A percentile compares a stretch with the other conserved stretches of the same genome.
These are phyloP conservation scores for Thalia dealbata DNA, from an alignment of 176 grass and related monocot species.

Conservation along the genomic window DNA sequence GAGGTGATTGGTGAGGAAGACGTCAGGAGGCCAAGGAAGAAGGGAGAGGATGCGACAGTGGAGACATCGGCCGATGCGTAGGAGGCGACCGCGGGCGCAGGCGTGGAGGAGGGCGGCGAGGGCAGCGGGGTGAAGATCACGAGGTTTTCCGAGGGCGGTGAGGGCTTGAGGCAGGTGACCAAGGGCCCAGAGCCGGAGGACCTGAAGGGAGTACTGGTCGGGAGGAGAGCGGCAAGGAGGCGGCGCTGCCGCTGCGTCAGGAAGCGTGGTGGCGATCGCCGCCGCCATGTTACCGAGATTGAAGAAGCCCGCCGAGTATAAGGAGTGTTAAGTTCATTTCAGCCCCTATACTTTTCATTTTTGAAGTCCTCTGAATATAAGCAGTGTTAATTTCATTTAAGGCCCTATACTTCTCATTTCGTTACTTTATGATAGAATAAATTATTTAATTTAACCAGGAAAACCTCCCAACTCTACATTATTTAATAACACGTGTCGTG, in stretches of 20 bases:
- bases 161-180: neutral
- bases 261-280: neutral
- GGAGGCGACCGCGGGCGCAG: slow-evolving; percentile 6
- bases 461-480: no score
- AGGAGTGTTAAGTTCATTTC: neutral
- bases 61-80: slow-evolving; percentile 6
- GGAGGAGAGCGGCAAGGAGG: neutral
- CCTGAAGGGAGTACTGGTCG: neutral
- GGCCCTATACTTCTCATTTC: no score
- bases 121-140: neutral
- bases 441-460: no score
- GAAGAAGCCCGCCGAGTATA: no score
- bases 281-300: neutral
- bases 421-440: no score
- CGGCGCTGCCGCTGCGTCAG: neutral
- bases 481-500: no score
- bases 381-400: no score
- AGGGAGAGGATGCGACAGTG: slow-evolving; percentile 9
- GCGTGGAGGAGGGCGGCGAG: slow-evolving; percentile 10
- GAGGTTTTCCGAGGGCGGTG: neutral
- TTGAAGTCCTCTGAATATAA: no score
- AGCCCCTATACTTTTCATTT: no score
- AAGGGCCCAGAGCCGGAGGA: neutral
- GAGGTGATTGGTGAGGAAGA: slow-evolving; percentile 18
- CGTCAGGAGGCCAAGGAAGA: neutral